These are phyloP conservation scores for Phytophthora tubulina DNA, from an alignment of 352 stramenopile species.

Conservation along the genomic window DNA sequence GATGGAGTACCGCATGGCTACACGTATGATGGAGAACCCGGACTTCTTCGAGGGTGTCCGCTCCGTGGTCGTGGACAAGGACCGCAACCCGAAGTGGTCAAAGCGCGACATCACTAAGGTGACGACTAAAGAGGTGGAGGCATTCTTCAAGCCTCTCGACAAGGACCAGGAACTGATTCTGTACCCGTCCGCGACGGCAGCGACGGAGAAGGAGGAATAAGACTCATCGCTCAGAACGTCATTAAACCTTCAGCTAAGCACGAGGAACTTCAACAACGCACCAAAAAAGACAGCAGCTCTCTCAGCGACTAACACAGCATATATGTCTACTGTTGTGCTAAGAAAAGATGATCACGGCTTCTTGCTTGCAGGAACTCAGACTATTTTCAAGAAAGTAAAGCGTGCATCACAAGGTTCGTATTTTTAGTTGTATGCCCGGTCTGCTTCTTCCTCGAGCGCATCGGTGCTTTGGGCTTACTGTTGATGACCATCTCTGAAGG, in stretches of 20 bases:
- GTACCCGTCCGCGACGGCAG: constrained; percentile 56
- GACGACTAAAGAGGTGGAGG: constrained; percentile 71
- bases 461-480: constrained; percentile 19
- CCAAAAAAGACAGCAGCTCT: constrained; percentile 37
- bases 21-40: constrained; percentile 86
- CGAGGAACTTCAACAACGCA: constrained; percentile 42
- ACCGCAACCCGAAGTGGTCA: constrained; percentile 93
- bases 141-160: constrained; percentile 83
- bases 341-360: constrained; percentile 29
- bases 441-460: constrained; percentile 19
- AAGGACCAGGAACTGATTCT: constrained; percentile 84
- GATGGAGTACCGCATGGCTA: constrained; percentile 94
- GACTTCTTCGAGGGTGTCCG: constrained; percentile 98
- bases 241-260: constrained; percentile 34
- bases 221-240: constrained; percentile 28
- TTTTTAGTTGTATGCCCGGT: constrained; percentile 26
- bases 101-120: constrained; percentile 72
- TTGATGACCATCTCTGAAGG: constrained; percentile 22
- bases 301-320: constrained; percentile 31
- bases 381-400: constrained; percentile 31
- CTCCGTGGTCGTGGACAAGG: constrained; percentile 97
- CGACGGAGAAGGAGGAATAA: constrained; percentile 48
- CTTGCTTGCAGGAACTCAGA: constrained; percentile 20
- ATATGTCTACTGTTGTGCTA: constrained; percentile 30
- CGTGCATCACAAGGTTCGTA: constrained; percentile 10